A percentile compares a stretch with the other conserved stretches of the same genome.
phyloP scores from a whole-genome alignment of 495 filamentous ascomycete species.

The Acidomyces sp. region DNA sequence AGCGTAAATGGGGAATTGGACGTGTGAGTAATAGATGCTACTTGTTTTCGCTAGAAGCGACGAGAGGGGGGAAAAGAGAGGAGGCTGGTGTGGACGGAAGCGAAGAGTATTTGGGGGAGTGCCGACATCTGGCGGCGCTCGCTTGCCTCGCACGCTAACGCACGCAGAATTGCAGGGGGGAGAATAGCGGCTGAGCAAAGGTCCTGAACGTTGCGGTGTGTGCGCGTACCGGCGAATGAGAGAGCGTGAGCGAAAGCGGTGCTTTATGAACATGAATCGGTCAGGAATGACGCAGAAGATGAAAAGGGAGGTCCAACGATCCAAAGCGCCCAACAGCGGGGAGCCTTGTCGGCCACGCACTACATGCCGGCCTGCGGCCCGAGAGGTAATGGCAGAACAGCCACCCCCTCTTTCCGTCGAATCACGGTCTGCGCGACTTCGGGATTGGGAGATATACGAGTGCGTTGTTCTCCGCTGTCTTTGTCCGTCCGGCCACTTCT shows the following conservation, averaged over 20 bases:
- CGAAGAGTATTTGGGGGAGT: not conserved
- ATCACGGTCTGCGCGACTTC: too few species aligned
- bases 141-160: not conserved
- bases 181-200: not conserved
- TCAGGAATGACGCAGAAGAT: too few species aligned
- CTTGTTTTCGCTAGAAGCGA: conserved; percentile 7
- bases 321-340: too few species aligned
- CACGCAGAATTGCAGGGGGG: not conserved
- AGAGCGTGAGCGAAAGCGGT: not conserved
- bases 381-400: too few species aligned
- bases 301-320: too few species aligned
- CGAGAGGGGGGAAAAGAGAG: not conserved
- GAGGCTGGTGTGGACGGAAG: conserved; percentile 1
- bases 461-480: too few species aligned
- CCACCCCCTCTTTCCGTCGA: too few species aligned
- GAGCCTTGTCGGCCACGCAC: too few species aligned
- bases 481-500: too few species aligned
- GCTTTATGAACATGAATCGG: too few species aligned
- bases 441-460: too few species aligned
- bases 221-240: conserved; percentile 1
- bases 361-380: too few species aligned
- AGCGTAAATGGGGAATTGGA: not conserved
- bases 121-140: not conserved
- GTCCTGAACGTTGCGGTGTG: not conserved
- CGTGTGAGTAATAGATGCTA: conserved; percentile 4